Conservation (phyloP, 148 eudicot species). For the Dianthus caryophyllus region DNA sequence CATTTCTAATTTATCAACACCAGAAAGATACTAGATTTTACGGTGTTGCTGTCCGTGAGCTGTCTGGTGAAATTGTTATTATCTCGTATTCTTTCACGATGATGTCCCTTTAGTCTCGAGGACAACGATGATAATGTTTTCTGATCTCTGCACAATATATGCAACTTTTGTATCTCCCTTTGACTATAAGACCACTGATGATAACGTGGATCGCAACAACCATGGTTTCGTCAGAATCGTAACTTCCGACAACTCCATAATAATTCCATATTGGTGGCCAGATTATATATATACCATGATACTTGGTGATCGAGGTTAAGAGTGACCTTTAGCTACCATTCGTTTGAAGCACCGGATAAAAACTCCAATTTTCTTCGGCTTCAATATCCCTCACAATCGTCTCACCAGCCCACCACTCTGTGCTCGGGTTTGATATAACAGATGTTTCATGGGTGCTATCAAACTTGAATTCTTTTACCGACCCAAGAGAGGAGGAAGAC, state of each 20-base stretch:
- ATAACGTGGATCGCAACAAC: slow-evolving; percentile 40
- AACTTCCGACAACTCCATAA: too few species aligned
- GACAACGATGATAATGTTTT: slow-evolving; percentile 12
- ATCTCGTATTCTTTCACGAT: background rate
- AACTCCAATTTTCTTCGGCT: slow-evolving; percentile 66
- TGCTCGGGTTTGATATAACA: slow-evolving; percentile 31
- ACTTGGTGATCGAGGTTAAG: too few species aligned
- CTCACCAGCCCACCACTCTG: slow-evolving; percentile 77
- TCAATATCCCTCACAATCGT: slow-evolving; percentile 41
- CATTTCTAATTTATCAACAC: slow-evolving; percentile 53
- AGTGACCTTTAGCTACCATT: slow-evolving; percentile 44
- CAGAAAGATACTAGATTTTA: slow-evolving; percentile 68
- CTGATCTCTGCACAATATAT: slow-evolving; percentile 39
- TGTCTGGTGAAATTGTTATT: slow-evolving; percentile 45
- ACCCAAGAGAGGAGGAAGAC: slow-evolving; percentile 60
- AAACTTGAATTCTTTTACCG: slow-evolving; percentile 84
- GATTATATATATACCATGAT: too few species aligned
- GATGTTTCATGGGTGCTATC: slow-evolving; percentile 45
- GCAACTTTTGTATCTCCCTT: slow-evolving; percentile 51
- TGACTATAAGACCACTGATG: slow-evolving; percentile 31
- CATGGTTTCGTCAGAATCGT: too few species aligned
- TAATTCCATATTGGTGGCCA: too few species aligned
- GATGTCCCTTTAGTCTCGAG: slow-evolving; percentile 12
- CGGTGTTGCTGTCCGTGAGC: slow-evolving; percentile 43
- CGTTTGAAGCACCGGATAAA: slow-evolving; percentile 71